Base-by-base conservation (phyloP, 2,329 filamentous ascomycete species). In the Shiraia bambusicola region DNA sequence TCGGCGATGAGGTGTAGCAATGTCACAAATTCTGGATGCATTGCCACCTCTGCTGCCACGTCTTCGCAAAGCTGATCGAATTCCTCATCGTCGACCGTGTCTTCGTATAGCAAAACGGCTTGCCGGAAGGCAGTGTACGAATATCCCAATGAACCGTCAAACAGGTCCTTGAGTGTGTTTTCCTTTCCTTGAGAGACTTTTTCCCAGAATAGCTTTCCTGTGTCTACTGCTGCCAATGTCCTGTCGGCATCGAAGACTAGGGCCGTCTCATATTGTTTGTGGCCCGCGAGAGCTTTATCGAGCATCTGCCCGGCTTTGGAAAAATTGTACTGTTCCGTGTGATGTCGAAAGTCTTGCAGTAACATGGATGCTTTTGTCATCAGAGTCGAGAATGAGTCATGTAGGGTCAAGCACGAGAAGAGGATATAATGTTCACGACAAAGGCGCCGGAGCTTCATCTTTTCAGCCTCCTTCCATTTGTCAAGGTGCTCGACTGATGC, bases 161-260 rank as follows among this genome's bases (percentile, higher is more conserved):
- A 83, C 3, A 84, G 38, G 0, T 31, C 34, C 33, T 71, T 73
- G 35, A 80, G 52, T 0, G 67, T 62, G 37, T 24, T 13, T 5
- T 25, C 22, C 12, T 29, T 14, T 1, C 1, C 1, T 4, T 15
- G 5, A 5, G 30, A 7, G 2, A 33, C n/a, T 9, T 11, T 9
- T 68, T 47, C 24, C 78, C 76, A 83, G 58, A 82, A 82, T 38
- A 79, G 28, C 0, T 27, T 39, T 0, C 76, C 75, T 4, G 74
- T 76, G 45, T 84, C 81, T 10, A 72, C 49, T 1, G 72, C 41
- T 4, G 72, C 61, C 38, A 86, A 58, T 0, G 80, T 85, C 47
- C 65, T 76, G 57, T 85, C 81, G 0, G 65, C 81, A 46, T 86
- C 82, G 2, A 86, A 33, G 0, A 83, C 73, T 12, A 85, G 36